These are phyloP conservation scores for Fulvia fulva DNA, from an alignment of 2,329 filamentous ascomycete genomes.

Conservation along the genomic window DNA sequence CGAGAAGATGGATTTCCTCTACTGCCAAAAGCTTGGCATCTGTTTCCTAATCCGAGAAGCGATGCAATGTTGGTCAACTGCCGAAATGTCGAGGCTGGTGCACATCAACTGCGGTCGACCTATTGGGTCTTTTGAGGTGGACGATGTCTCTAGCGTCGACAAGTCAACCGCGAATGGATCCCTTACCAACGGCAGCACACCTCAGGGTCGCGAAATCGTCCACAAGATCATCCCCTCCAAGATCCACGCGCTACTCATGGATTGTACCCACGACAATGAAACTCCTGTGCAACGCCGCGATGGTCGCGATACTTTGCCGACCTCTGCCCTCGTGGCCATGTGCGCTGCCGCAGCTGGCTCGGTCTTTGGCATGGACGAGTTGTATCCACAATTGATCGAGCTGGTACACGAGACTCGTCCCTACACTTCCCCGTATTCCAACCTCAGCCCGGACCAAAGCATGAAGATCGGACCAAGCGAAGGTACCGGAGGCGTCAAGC, in stretches of 20 bases:
- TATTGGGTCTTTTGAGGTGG: slow-evolving; percentile 95
- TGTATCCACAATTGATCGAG: slow-evolving; percentile 90
- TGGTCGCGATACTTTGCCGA: slow-evolving; percentile 87
- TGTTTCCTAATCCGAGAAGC: slow-evolving; percentile 92
- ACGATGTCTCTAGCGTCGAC: slow-evolving; percentile 69
- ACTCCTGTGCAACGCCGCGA: slow-evolving; percentile 92
- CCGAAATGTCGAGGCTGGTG: slow-evolving; percentile 84
- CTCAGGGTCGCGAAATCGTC: slow-evolving; percentile 59
- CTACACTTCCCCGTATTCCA: slow-evolving; percentile 75
- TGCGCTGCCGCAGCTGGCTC: slow-evolving; percentile 91
- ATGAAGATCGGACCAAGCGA: slow-evolving; percentile 67
- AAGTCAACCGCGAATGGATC: slow-evolving; percentile 31
- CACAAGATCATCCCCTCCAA: slow-evolving; percentile 81
- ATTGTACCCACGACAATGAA: slow-evolving; percentile 98
- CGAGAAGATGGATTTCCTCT: slow-evolving; percentile 93
- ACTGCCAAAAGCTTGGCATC: slow-evolving; percentile 87
- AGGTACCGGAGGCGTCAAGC: slow-evolving; percentile 87
- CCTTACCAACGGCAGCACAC: slow-evolving; percentile 29
- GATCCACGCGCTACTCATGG: slow-evolving; percentile 95
- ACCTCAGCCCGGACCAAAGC: slow-evolving; percentile 36
- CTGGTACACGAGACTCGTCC: slow-evolving; percentile 82
- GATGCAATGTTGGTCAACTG: slow-evolving; percentile 97
- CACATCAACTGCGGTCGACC: slow-evolving; percentile 90
- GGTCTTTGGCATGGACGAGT: slow-evolving; percentile 96
- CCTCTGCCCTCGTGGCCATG: slow-evolving; percentile 91